Base-by-base conservation (phyloP, 306 rosid species). In the Sphenostylis stenocarpa region DNA sequence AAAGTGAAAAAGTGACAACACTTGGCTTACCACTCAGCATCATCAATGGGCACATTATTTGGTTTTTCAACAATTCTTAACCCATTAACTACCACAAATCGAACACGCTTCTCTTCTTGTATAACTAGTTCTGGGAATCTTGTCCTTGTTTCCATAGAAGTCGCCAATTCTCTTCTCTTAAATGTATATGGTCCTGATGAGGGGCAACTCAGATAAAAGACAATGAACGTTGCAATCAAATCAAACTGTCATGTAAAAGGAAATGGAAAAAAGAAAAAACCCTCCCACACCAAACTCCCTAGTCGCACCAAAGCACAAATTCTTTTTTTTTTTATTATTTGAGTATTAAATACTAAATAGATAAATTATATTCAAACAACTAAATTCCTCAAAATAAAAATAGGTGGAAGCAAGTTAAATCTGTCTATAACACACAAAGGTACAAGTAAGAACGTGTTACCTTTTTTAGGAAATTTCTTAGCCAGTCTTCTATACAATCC, bases 71-170 rank as follows among this genome's bases (percentile, higher is more conserved):
- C 90, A 85, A 95, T 85, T 80, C 80, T 87, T 79, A 95, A 82
- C 28, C 97, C 98, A 82, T 95, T 95, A 75, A 95, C 96, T 3
- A 92, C 98, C 31, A 95, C 97, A 82, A 95, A 95, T 29, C 98
- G 97, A 72, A 95, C 96, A 56, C 98, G 90, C 87, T 92, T 92
- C 85, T 92, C 97, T 81, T 92, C 98, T 80, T 94, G 98, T 76
- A 92, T 88, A 21, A 94, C 98, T 81, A 94, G 78, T 77, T 94
- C 98, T 6, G 96, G 97, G 81, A 94, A 94, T 79, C 91, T 87
- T 23, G 93, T 90, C 89, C 98, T 86, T 8, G 98, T 94, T 69
- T 94, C 96, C 80, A 88, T 63, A 47, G 98, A 94, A 72, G 98
- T 94, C 34, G 98, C 98, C 83, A 94, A 79, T 80, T 94, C 98